Evolutionary conservation across 805 yeast genomes (phyloP), one percentile per base, ranked within the genome.

Genomic region (Monosporozyma aerobia): DNA sequence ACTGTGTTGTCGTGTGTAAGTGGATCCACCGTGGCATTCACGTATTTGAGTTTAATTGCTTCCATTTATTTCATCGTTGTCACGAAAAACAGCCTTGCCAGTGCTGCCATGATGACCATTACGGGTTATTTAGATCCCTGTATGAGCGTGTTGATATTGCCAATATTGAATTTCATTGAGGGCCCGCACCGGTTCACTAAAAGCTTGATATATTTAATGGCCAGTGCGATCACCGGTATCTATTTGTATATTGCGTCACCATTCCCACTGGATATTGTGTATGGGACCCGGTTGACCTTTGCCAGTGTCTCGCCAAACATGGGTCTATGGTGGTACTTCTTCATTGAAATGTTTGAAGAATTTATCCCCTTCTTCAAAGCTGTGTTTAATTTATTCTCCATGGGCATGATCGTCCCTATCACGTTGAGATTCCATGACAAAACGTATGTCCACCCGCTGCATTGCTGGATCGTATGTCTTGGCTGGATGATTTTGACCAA

Each of bases 321-420:
- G 58, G 99, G 99, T 0, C 73, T 94, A 22, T 94, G 99, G 99
- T 94, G 99, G 99, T 94, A 94, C 72, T 82, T 90, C 61, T 94
- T 94, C 73, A 86, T 92, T 44, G 99, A 94, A 69, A 87, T 94
- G 81, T 94, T 94, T 70, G 94, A 85, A 52, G 86, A 82, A 64
- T 94, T 92, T 75, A 77, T 84, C 30, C 82, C 87, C 22, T 90
- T 94, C 63, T 94, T 87, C 73, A 71, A 83, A 41, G 82, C 89
- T 10, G 83, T 90, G 22, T 94, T 90, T 80, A 90, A 90, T 62
- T 62, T 90, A 47, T 89, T 83, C 69, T 69, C 82, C 14, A 73
- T 81, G 19, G 71, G 83, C 2, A 86, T 87, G 65, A 74, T 83
- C 3, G 54, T 86, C 1, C 98, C 98, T 14, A 60, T 92, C 19